Evolutionary conservation across 495 filamentous ascomycete genomes (phyloP), one percentile per base, ranked within the genome.

Genomic region (Trichoderma asperelloides): DNA sequence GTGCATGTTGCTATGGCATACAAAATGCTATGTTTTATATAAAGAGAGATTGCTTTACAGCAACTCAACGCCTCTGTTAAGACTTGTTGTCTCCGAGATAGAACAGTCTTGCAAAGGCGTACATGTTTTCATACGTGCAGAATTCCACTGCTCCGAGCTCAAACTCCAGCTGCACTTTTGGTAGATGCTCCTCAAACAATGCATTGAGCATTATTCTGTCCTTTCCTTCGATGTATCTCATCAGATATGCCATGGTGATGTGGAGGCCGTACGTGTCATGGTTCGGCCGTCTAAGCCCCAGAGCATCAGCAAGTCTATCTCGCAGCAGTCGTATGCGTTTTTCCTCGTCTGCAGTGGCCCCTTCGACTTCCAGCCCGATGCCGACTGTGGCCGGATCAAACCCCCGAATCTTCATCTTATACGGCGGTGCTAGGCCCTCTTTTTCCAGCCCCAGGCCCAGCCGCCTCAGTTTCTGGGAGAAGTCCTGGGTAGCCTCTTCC

Each of bases 1-100:
- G n/a, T n/a, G n/a, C n/a, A n/a, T n/a, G n/a, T n/a, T n/a, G n/a
- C n/a, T n/a, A n/a, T n/a, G n/a, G n/a, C n/a, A n/a, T n/a, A n/a
- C n/a, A n/a, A n/a, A n/a, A n/a, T n/a, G n/a, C n/a, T n/a, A n/a
- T n/a, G n/a, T n/a, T 37, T 37, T 8, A 37, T 37, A 7, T 7
- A 37, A 37, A 37, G 33, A 7, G 33, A 37, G n/a, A n/a, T n/a
- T n/a, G n/a, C 9, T 7, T 3, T 7, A 68, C 86, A 85, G 70
- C 81, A 85, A 12, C 18, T 18, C 11, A 45, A 0, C 11, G 16
- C 11, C 41, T n/a, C 13, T 18, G 4, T 45, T 45, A 4, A 45
- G 13, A 15, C 12, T 45, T 45, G 41, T 0, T 8, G 6, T 45
- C 5, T 18, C 41, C 41, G 41, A 45, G 41, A 45, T 45, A 45